Evolutionary conservation across 306 rosid species (phyloP), one percentile per base, ranked within the genome.

Genomic region (Citrullus mucosospermus): DNA sequence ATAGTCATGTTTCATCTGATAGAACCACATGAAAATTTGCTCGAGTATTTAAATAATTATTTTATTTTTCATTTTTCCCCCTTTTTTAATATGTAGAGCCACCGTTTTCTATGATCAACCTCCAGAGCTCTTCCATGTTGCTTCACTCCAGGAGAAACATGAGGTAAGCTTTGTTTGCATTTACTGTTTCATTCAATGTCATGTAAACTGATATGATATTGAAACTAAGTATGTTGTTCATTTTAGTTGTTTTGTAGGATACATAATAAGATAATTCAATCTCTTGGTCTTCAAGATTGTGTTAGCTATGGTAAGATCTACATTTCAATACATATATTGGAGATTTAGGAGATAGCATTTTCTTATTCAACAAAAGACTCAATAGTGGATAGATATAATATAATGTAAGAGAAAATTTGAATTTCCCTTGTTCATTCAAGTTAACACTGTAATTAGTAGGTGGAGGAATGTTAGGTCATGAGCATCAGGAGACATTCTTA

Each of bases 51-150:
- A 7, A 70, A 44, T 70, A 44, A 36, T 20, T 69, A 43, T 2
- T 41, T 46, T 5, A 8, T 34, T 53, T 60, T 11, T 46, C 9
- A 66, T 38, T 53, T 16, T 2, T 15, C 51, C 6, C 51, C 51
- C 54, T 65, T 36, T 82, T 65, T 61, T 46, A 56, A 61, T 48
- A 48, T 9, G 63, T 67, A 88, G 91, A 51, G 89, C 91, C 18
- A 80, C 86, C 22, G 96, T 95, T 80, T 83, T 95, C 84, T 95
- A 95, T 82, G 98, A 95, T 87, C 98, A 91, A 77, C 97, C 98
- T 67, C 97, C 97, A 75, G 99, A 92, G 65, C 91, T 95, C 83
- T 95, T 95, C 75, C 96, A 76, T 77, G 90, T 92, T 14, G 81
- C 97, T 80, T 91, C 93, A 12, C 86, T 89, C 61, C 88, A 87